A percentile compares a stretch with the other conserved stretches of the same genome.
Conservation (phyloP, 2,329 filamentous ascomycete genomes). For the Leptosphaerulina australis region DNA sequence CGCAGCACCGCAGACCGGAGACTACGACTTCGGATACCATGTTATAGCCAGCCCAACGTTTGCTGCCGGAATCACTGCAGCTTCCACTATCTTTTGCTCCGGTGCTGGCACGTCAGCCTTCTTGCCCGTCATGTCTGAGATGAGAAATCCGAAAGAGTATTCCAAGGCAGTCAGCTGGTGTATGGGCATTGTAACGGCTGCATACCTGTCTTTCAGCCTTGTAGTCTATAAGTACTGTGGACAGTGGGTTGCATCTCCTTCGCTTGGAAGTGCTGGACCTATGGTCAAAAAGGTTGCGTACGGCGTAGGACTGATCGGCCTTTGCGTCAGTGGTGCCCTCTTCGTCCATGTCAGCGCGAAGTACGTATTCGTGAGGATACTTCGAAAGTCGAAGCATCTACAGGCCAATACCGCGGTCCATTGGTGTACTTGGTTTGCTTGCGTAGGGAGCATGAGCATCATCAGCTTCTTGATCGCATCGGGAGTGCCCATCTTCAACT, state of each 20-base stretch:
- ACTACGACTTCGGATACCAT: slow-evolving; percentile 65
- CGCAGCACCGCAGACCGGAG: slow-evolving; percentile 63
- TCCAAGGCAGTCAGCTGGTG: slow-evolving; percentile 65
- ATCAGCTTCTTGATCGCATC: slow-evolving; percentile 59
- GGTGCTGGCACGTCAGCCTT: slow-evolving; percentile 66
- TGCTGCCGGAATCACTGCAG: slow-evolving; percentile 62
- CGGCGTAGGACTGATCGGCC: slow-evolving; percentile 61
- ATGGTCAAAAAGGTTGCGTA: slow-evolving; percentile 66
- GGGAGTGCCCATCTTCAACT: slow-evolving; percentile 63
- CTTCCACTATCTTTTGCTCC: slow-evolving; percentile 64
- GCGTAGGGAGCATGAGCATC: slow-evolving; percentile 51
- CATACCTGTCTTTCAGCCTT: slow-evolving; percentile 64
- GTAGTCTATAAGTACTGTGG: slow-evolving; percentile 68
- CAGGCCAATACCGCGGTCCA: slow-evolving; percentile 58
- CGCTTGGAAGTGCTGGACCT: slow-evolving; percentile 63
- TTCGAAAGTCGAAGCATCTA: slow-evolving; percentile 58
- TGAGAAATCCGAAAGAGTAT: slow-evolving; percentile 64
- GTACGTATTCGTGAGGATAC: slow-evolving; percentile 60
- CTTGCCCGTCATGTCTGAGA: slow-evolving; percentile 69
- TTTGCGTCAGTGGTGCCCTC: slow-evolving; percentile 57
- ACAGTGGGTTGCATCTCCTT: slow-evolving; percentile 65
- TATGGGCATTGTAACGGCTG: slow-evolving; percentile 63
- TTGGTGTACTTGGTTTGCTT: slow-evolving; percentile 59
- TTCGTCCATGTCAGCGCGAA: slow-evolving; percentile 60
- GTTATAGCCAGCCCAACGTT: slow-evolving; percentile 64